Conservation (phyloP, 345 rosid species). For the Rubroshorea leprosula region DNA sequence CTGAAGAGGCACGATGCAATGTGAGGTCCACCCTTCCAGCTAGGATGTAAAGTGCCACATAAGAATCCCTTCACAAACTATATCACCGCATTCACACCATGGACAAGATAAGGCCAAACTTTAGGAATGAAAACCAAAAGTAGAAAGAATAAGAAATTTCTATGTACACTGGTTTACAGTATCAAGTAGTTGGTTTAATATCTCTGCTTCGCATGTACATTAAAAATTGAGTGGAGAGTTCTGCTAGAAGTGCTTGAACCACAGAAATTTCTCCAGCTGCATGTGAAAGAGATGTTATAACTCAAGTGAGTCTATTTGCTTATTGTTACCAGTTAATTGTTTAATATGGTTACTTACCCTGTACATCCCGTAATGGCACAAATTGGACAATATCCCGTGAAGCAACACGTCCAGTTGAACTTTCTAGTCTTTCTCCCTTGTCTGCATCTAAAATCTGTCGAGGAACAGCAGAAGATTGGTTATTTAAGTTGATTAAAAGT, state of each 20-base stretch:
- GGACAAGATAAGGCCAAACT: too few relatives aligned
- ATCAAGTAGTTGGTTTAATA: conserved; percentile 34
- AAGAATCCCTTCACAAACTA: too few relatives aligned
- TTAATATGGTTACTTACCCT: conserved; percentile 37
- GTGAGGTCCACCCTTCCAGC: too few relatives aligned
- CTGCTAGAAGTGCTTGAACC: conserved; percentile 70
- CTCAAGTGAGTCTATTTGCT: neutral
- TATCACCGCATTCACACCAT: too few relatives aligned
- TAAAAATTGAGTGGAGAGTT: conserved; percentile 75
- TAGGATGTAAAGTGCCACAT: too few relatives aligned
- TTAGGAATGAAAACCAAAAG: too few relatives aligned
- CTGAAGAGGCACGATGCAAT: too few relatives aligned
- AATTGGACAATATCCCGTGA: conserved; percentile 81
- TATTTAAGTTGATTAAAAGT: too few relatives aligned
- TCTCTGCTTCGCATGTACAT: conserved; percentile 49
- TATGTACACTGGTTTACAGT: neutral
- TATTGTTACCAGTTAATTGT: neutral
- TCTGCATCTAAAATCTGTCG: conserved; percentile 74
- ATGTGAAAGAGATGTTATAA: neutral
- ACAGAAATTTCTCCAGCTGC: conserved; percentile 63
- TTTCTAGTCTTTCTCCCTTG: conserved; percentile 58
- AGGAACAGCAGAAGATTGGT: neutral
- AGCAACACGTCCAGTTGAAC: conserved; percentile 65
- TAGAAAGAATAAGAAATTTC: too few relatives aligned
- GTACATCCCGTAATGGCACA: conserved; percentile 67